phyloP scores from a whole-genome alignment of 352 stramenopile species.

The Halophytophthora batemanensis region DNA sequence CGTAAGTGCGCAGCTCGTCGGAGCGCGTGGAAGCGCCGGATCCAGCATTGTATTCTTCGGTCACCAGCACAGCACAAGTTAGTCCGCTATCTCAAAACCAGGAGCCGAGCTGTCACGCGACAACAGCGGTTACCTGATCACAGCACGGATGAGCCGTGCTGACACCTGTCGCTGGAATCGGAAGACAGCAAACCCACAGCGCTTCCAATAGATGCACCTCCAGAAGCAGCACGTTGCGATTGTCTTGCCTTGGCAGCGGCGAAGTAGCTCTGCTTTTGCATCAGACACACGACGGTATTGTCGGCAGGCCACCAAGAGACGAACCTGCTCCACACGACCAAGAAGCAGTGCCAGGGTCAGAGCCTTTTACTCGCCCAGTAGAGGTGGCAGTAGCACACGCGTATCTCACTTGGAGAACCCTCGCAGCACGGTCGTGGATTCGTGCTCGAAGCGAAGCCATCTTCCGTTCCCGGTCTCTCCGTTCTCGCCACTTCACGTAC shows the following conservation, averaged over 20 bases:
- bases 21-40: neutral
- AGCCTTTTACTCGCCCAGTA: too few species aligned
- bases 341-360: neutral
- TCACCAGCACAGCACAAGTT: neutral
- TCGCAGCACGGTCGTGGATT: neutral
- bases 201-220: constrained; percentile 25
- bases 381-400: too few species aligned
- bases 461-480: neutral
- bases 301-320: constrained; percentile 8
- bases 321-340: constrained; percentile 1
- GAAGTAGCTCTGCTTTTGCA: constrained; percentile 5
- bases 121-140: constrained; percentile 11
- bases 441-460: constrained; percentile 1
- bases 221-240: constrained; percentile 40
- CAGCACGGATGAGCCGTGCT: constrained; percentile 1
- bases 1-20: neutral
- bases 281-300: neutral
- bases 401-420: neutral
- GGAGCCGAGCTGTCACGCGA: neutral
- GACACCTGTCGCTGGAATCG: constrained; percentile 9
- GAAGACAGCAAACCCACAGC: constrained; percentile 26
- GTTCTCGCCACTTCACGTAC: neutral
- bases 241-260: constrained; percentile 18
- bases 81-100: neutral
- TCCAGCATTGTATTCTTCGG: constrained; percentile 1